Evolutionary conservation across 129 eudicot genomes (phyloP), one percentile per base, ranked within the genome.

Genomic region (Helianthus annuus): DNA sequence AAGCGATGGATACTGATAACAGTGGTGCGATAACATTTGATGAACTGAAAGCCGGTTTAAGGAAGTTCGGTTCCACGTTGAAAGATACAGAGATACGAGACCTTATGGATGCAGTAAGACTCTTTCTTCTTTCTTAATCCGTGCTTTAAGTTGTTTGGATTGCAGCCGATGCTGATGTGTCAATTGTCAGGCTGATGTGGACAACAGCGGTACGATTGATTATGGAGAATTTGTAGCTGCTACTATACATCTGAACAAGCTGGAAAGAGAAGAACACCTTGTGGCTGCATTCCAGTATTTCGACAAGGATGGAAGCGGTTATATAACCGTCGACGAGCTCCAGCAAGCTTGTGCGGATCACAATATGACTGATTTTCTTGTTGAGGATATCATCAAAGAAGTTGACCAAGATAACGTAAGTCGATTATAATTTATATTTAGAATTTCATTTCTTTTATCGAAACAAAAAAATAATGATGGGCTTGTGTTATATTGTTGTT

Each of bases 21-120:
- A 92, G 98, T 71, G 98, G 98, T 64, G 93, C 97, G 48, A 94
- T 94, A 68, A 90, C 97, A 73, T 94, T 94, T 81, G 99, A 94
- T 75, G 97, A 94, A 79, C 91, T 94, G 40, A 90, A 88, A 82
- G 97, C 89, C 24, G 99, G 99, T 57, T 83, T 94, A 74, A 84
- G 85, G 72, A 90, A 85, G 82, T 90, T 85, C 10, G 99, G 99
- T 27, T 94, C 99, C 16, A 88, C 95, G 36, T 77, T 94, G 49
- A 88, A 90, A 78, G 99, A 94, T 80, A 85, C 83, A 45, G 99
- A 94, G 79, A 94, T 94, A 60, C 88, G 93, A 52, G 97, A 94
- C 74, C 97, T 94, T 66, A 90, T 94, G 99, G 97, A 90, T 51
- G 99, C 99, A 38, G 99, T 94, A 90, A 77, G 86, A 22, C 17